Evolutionary conservation across 2,329 filamentous ascomycete species (phyloP).

Genomic region (Clonostachys byssicola): DNA sequence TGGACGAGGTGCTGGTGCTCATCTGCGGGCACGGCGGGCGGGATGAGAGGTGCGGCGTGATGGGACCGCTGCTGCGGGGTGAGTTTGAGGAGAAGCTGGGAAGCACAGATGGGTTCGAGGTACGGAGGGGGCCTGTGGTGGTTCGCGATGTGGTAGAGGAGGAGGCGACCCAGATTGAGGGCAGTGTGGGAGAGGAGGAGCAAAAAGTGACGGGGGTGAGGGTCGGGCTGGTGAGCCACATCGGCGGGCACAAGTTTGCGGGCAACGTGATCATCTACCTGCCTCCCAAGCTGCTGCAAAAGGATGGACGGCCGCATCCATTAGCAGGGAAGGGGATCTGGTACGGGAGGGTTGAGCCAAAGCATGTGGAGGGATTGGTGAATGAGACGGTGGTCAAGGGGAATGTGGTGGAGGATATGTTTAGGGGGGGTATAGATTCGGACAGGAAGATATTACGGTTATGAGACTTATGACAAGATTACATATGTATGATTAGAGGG

Average conservation of each 20-base stretch:
- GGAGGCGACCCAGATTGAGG: conserved; percentile 9
- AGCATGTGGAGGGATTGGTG: conserved; percentile 73
- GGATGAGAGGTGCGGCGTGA: conserved; percentile 76
- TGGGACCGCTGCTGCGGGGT: conserved; percentile 67
- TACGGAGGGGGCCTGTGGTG: conserved; percentile 41
- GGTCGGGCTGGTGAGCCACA: conserved; percentile 71
- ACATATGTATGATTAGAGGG: no score
- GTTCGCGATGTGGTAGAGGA: conserved; percentile 22
- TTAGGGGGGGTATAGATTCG: conserved; percentile 63
- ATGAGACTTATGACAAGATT: conserved; percentile 8
- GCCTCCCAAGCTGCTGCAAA: conserved; percentile 46
- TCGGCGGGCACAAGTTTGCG: conserved; percentile 82
- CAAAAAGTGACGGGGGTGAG: conserved; percentile 37
- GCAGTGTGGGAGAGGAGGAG: background rate
- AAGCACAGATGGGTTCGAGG: conserved; percentile 35
- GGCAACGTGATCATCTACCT: conserved; percentile 82
- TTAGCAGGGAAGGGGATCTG: conserved; percentile 71
- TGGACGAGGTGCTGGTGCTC: conserved; percentile 69
- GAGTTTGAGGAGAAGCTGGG: conserved; percentile 65
- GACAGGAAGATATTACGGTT: conserved; percentile 48
- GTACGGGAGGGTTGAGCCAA: conserved; percentile 76
- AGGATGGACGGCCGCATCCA: conserved; percentile 42
- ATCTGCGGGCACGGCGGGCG: conserved; percentile 85
- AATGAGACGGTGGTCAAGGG: conserved; percentile 65
- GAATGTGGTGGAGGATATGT: conserved; percentile 65